Evolutionary conservation across 495 filamentous ascomycete genomes (phyloP).

Genomic region (Halenospora varia): DNA sequence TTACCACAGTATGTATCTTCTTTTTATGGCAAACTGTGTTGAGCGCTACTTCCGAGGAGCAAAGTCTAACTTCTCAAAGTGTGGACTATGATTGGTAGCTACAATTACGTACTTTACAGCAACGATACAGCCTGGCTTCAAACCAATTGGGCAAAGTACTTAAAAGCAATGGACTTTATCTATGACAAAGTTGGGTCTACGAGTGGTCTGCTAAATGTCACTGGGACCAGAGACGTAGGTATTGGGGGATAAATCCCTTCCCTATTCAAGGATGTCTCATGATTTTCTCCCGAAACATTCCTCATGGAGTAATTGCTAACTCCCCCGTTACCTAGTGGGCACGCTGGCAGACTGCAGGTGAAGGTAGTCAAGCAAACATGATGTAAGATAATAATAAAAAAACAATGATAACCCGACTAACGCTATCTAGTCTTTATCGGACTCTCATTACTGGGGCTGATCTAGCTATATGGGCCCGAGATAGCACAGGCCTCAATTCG

Average conservation of each 20-base stretch:
- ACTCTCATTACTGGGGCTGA: constrained; percentile 47
- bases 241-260: too few relatives aligned
- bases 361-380: constrained; percentile 53
- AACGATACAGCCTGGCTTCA: constrained; percentile 49
- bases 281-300: too few relatives aligned
- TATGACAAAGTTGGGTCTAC: constrained; percentile 43
- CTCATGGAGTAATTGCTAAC: too few relatives aligned
- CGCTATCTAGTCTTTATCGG: constrained; percentile 45
- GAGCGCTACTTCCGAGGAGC: too few relatives aligned
- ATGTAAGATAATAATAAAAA: constrained; percentile 34
- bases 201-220: constrained; percentile 53
- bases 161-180: constrained; percentile 51
- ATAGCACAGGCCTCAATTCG: constrained; percentile 35
- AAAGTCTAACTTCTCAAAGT: constrained; percentile 25
- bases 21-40: too few relatives aligned
- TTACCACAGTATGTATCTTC: constrained; percentile 48
- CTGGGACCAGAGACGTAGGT: constrained; percentile 45
- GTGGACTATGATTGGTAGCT: constrained; percentile 62
- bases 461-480: constrained; percentile 46
- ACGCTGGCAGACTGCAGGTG: constrained; percentile 49
- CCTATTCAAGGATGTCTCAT: too few relatives aligned
- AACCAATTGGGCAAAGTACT: constrained; percentile 49
- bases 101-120: constrained; percentile 60
- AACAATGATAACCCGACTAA: constrained; percentile 24
- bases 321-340: too few relatives aligned